Evolutionary conservation across 2,329 filamentous ascomycete species (phyloP).

Genomic region (Ascosphaera apis): DNA sequence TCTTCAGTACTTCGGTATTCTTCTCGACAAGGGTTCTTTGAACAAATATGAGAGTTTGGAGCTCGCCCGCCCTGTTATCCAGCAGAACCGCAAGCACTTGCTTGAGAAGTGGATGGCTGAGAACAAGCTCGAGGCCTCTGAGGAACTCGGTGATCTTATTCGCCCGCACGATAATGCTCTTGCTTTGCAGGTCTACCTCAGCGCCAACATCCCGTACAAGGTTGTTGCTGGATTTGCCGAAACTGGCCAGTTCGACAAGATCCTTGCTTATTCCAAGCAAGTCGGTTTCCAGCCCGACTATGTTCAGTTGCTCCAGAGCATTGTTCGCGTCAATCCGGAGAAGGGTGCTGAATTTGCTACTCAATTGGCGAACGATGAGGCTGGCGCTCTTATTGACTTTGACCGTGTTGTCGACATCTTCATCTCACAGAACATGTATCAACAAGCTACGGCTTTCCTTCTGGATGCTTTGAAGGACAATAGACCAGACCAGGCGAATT

Average conservation of each 20-base stretch:
- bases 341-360: slow-evolving; percentile 89
- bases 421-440: slow-evolving; percentile 92
- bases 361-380: slow-evolving; percentile 72
- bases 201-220: slow-evolving; percentile 78
- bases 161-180: slow-evolving; percentile 72
- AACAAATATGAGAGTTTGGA: slow-evolving; percentile 91
- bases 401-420: slow-evolving; percentile 95
- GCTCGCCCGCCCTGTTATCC: slow-evolving; percentile 73
- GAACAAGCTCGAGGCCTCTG: slow-evolving; percentile 85
- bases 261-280: slow-evolving; percentile 70
- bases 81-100: slow-evolving; percentile 83
- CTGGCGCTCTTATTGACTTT: slow-evolving; percentile 69
- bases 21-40: slow-evolving; percentile 80
- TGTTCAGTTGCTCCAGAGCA: slow-evolving; percentile 74
- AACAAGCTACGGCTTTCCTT: slow-evolving; percentile 93
- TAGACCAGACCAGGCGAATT: slow-evolving; percentile 71
- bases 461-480: slow-evolving; percentile 91
- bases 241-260: slow-evolving; percentile 91
- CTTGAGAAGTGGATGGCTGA: slow-evolving; percentile 97
- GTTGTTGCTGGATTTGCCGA: slow-evolving; percentile 89
- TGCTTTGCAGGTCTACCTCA: slow-evolving; percentile 71
- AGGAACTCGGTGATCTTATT: slow-evolving; percentile 87
- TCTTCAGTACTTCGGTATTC: slow-evolving; percentile 91
- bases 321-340: slow-evolving; percentile 73
- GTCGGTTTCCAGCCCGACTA: slow-evolving; percentile 88